Evolutionary conservation across 2,329 filamentous ascomycete genomes (phyloP), one percentile per base, ranked within the genome.

Genomic region (Tolypocladium tundrense): DNA sequence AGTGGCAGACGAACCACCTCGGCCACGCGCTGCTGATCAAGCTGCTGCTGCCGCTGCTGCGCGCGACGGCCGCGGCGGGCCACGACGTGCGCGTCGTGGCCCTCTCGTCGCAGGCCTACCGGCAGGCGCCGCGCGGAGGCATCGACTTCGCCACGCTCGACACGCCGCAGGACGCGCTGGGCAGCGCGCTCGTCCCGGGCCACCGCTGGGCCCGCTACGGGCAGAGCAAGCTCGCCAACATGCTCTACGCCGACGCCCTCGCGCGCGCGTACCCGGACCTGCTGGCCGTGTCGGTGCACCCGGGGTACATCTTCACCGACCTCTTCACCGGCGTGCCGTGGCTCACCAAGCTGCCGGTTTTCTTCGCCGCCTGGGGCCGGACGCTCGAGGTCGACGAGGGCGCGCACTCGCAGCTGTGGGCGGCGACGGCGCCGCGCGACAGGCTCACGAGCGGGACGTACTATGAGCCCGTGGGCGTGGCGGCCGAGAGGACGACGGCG

Each of bases 211-310:
- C 69, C 3, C 76, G 77, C 1, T 83, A 82, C 62, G 76, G 71
- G 10, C 74, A 77, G n/a, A 77, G 75, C 59, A 82, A 81, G 63
- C 71, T 77, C 0, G 79, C 77, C 2, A 79, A 78, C 56, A 72
- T 80, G 35, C 65, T 79, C 6, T 76, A 76, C 53, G 76, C 77
- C 3, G 64, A 71, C 0, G 75, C 79, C 60, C 61, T 81, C 5
- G 75, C 75, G 3, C 70, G 74, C 8, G 73, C 74, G 1, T 70
- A 76, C 57, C 76, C 76, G 0, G 62, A 71, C 21, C 68, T 79
- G 1, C 71, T 69, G 27, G 72, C 73, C 27, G 70, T 81, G 11
- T 72, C 76, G 0, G 63, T 83, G 1, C 80, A 83, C 57, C 80
- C 80, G 0, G 80, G 80, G 2, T 65, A 74, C 7, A 67, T 73